Evolutionary conservation across 805 yeast species (phyloP), one percentile per base, ranked within the genome.

Genomic region (Phaffomyces opuntiae): DNA sequence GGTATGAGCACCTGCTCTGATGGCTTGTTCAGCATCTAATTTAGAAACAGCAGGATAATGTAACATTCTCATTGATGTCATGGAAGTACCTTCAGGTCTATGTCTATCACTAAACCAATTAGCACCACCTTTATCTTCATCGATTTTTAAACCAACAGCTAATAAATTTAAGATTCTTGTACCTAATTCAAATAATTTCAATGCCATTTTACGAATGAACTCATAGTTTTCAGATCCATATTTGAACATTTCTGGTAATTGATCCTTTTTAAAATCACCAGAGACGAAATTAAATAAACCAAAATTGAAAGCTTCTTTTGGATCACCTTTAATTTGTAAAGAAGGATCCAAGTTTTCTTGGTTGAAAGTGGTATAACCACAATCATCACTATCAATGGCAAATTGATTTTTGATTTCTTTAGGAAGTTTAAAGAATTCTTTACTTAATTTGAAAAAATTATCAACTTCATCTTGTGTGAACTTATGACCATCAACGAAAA

Each of bases 1-100:
- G 0, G 95, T 86, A 53, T 87, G 95, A 9, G 95, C 93, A 37
- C 95, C 95, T 5, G 93, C 93, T 44, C 87, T 69, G 40, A 82
- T 73, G 21, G 70, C 75, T 24, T 77, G 73, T 48, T 78, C 79
- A 9, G 80, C 77, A 43, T 65, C 70, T 13, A 56, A 49, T 36
- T 60, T 52, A 3, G 51, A 44, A 2, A 53, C 39, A 65, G 63
- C 74, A 1, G 93, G 95, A 56, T 86, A 86, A 55, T 80, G 87
- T 38, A 86, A 65, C 55, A 87, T 68, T 56, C 95, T 67, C 56
- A 87, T 74, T 0, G 87, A 75, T 3, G 87, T 69, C 13, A 89
- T 88, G 24, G 83, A 77, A 9, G 61, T 59, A 42, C 72, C 68
- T 14, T 64, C 65, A 0, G 80, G 73, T 33, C 68, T 65, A 55